Conservation (phyloP, 2,329 filamentous ascomycete genomes). For the Neonectria hederae region DNA sequence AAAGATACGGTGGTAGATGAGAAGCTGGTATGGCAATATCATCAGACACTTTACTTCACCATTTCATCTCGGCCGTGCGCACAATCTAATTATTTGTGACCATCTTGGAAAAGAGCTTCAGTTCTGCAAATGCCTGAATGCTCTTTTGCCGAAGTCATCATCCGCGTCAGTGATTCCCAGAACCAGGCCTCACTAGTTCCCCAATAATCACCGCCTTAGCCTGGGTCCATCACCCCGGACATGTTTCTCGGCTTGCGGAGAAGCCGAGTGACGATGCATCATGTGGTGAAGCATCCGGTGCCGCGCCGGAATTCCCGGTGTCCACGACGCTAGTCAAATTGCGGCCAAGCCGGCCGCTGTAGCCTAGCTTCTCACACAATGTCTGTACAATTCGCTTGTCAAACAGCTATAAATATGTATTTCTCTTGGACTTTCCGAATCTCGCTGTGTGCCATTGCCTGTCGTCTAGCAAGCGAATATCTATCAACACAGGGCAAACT, state of each 20-base stretch:
- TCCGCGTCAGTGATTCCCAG: no score
- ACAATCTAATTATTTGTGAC: no score
- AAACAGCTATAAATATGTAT: neutral
- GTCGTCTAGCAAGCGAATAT: neutral
- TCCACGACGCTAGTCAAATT: neutral
- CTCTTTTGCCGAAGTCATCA: no score
- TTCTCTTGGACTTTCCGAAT: neutral
- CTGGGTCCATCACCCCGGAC: neutral
- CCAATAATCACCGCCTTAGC: no score
- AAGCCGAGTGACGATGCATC: neutral
- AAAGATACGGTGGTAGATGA: no score
- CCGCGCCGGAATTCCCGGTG: neutral
- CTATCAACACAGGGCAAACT: neutral
- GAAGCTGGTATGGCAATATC: no score
- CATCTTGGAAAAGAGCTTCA: no score
- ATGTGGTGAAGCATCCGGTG: neutral
- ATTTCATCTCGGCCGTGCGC: no score
- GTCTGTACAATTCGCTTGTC: no score
- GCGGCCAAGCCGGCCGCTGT: neutral
- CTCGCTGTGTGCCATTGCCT: neutral
- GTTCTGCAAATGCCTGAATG: no score
- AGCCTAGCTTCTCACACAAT: neutral
- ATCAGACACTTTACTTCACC: no score
- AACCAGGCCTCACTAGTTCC: no score
- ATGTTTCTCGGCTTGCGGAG: neutral